Base-by-base conservation (phyloP, 176 grass and related monocot genomes). In the Carex cristatella region DNA sequence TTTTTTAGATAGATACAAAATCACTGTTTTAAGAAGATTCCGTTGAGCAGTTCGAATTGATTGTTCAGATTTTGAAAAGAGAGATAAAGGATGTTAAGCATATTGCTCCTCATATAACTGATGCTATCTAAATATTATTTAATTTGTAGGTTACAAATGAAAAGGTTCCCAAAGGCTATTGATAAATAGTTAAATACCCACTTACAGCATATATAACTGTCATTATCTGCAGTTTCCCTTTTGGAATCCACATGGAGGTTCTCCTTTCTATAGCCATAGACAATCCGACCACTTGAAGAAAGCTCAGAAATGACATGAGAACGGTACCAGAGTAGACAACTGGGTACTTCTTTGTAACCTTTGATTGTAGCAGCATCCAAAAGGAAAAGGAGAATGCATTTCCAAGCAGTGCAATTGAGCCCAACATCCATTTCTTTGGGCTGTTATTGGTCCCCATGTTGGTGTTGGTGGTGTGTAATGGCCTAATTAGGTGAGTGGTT, bases 281-380 rank as follows among this genome's bases (percentile, higher is more conserved):
- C n/a, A 94, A 51, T 2, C 69, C 76, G 3, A 85, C 87, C 19
- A 90, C 87, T 84, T 94, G 94, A 35, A 89, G 73, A 58, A 94
- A 94, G 62, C 88, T 89, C 10, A 94, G 80, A 35, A 94, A 70
- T 78, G 90, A 91, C 85, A 97, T 90, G 19, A 92, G 38, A 11
- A 88, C 88, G 35, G 85, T 92, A 18, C 83, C 80, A 1, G 92
- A 92, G 75, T 92, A 94, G 0, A 97, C 61, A 0, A 84, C 79
- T 0, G 90, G 94, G 73, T 97, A 94, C 87, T 90, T 94, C 6
- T 85, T 90, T 7, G 66, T 85, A 10, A 97, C 67, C 80, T 69
- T 92, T 13, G 86, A 88, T 84, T 97, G 92, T 10, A 97, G 46
- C 13, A 93, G 87, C 65, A 97, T 90, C 94, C 94, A 97, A 1